Evolutionary conservation across 2,329 filamentous ascomycete genomes (phyloP), one percentile per base, ranked within the genome.

Genomic region (Alternaria infectoria): DNA sequence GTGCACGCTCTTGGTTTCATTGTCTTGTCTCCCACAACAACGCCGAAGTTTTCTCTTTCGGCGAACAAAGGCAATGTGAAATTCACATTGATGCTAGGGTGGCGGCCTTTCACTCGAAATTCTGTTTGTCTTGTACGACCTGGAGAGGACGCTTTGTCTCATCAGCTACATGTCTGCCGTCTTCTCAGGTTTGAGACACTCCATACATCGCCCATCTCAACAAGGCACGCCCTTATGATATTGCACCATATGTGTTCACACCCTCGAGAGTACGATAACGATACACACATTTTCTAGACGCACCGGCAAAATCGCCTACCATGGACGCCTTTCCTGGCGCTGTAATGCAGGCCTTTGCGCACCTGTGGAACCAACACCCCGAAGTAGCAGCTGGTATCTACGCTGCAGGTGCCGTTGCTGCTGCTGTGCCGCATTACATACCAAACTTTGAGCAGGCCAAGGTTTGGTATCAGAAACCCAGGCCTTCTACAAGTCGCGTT

Each of bases 381-480:
- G 57, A 54, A 32, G 8, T 50, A 23, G 57, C 49, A 32, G 49
- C 40, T 5, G 57, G 36, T 15, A 11, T 54, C 12, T 59, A 59
- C 15, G 57, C 57, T 19, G 49, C 12, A n/a, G 57, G 47, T 12
- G 49, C 40, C 3, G 26, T 54, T 11, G 57, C n/a, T 46, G 57
- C 21, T 8, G 13, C 26, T 25, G 49, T 59, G 23, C 49, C 57
- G 10, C 15, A 32, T 2, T 54, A 54, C 25, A 40, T 25, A 12
- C 57, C 57, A 19, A 30, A 26, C 12, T 59, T 59, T 12, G 44
- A 54, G 23, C 49, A 59, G 30, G 49, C 49, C 19, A 59, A 54
- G 44, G 19, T 47, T 10, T 58, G 46, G 46, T 58, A 17, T 49
- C 46, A 30, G 26, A 44, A 15, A 21, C 23, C 30, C 10, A 43